Base-by-base conservation (phyloP, 805 yeast genomes). In the Ascoidea rubescens region DNA sequence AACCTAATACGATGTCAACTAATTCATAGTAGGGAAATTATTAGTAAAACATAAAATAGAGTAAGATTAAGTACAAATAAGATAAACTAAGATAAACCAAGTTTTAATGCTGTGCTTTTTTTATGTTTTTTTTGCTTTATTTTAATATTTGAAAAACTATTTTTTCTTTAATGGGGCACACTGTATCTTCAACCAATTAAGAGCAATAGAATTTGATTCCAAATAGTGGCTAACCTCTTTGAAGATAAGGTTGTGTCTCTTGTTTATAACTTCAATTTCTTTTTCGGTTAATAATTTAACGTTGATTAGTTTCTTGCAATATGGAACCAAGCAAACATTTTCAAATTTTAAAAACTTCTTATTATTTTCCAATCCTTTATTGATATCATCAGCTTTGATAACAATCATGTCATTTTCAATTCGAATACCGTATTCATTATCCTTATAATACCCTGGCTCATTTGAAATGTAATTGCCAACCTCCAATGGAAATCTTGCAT, bases 371-470 rank as follows among this genome's bases (percentile, higher is more conserved):
- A 81, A 65, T 73, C 77, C 57, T 74, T 74, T 59, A 64, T 55
- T 33, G 57, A 56, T 70, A 4, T 69, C 66, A 28, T 68, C 67
- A 32, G 65, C 70, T 53, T 68, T 68, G 17, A 82, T 79, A 45
- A 78, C 72, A 49, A 82, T 72, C 47, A 93, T 64, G 58, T 89
- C 90, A 63, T 88, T 85, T 67, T 93, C 99, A 52, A 93, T 79
- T 58, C 99, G 75, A 55, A 91, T 77, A 8, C 99, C 99, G 64
- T 77, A 89, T 55, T 82, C 80, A n/a, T 90, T 91, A 59, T 87
- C 96, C 56, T 83, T 79, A 65, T 93, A 93, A 64, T 72, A 91
- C 0, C 99, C 99, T 0, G 99, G 99, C 66, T 93, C 99, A 67
- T 90, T 90, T 50, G 95, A 83, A 46, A 88, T 69, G 30, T 90